phyloP scores from a whole-genome alignment of 371 early-diverging fungal species.

The Umbelopsis sp. region DNA sequence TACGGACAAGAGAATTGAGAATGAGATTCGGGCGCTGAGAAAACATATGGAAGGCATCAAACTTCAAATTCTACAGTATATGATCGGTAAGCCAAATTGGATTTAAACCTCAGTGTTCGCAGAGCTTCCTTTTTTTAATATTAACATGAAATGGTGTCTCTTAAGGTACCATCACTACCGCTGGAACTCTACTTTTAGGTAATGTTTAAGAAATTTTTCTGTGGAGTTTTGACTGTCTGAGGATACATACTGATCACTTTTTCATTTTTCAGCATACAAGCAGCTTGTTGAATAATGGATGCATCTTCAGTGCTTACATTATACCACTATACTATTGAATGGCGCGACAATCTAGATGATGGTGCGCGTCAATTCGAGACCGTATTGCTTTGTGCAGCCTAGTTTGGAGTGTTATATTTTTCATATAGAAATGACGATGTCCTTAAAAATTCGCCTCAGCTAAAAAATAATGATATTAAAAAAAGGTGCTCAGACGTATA shows the following conservation, averaged over 20 bases:
- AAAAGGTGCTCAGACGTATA: neutral
- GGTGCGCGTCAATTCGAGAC: neutral
- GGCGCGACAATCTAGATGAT: neutral
- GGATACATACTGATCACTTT: neutral
- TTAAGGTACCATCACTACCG: conserved; percentile 80
- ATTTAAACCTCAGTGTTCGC: neutral
- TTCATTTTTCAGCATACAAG: neutral
- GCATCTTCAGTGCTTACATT: neutral
- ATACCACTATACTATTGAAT: neutral
- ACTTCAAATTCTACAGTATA: conserved; percentile 81
- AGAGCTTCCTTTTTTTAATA: conserved; percentile 13
- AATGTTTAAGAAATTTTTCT: conserved; percentile 20
- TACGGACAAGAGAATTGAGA: conserved; percentile 85
- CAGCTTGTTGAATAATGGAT: neutral
- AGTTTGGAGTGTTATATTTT: neutral
- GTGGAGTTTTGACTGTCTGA: neutral
- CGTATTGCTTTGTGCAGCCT: neutral
- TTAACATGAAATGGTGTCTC: no score
- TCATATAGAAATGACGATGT: no score
- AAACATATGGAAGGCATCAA: conserved; percentile 93
- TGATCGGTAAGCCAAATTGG: conserved; percentile 54
- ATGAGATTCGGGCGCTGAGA: conserved; percentile 79
- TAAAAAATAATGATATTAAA: no score
- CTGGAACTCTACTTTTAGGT: conserved; percentile 78
- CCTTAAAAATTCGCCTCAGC: no score